Evolutionary conservation across 768 basidiomycete species (phyloP).

Genomic region (Amanita exitialis): DNA sequence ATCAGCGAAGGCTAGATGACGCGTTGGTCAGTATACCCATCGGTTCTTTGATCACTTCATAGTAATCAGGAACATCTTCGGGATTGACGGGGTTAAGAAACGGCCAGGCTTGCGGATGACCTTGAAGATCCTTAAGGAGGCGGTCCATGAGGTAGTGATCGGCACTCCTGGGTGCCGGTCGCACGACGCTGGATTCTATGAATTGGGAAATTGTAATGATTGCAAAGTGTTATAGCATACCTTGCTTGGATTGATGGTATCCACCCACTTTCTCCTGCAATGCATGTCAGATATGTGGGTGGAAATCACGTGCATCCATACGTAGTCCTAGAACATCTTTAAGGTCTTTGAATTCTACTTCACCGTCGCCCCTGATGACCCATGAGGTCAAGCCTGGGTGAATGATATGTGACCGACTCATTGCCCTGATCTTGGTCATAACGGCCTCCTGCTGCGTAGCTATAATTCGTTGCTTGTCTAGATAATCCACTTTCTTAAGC

Average conservation of each 20-base stretch:
- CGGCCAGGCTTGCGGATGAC: slow-evolving; percentile 78
- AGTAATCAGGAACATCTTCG: slow-evolving; percentile 81
- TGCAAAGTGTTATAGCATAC: slow-evolving; percentile 29
- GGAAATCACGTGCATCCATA: slow-evolving; percentile 24
- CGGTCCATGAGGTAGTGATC: slow-evolving; percentile 65
- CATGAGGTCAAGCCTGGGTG: slow-evolving; percentile 56
- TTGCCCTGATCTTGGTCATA: slow-evolving; percentile 76
- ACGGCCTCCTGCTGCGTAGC: slow-evolving; percentile 83
- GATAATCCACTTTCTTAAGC: slow-evolving; percentile 87
- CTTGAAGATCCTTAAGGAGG: slow-evolving; percentile 68
- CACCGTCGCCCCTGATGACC: slow-evolving; percentile 57
- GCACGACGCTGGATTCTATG: slow-evolving; percentile 19
- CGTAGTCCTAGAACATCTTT: slow-evolving; percentile 83
- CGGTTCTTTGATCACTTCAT: slow-evolving; percentile 78
- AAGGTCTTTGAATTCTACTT: slow-evolving; percentile 49
- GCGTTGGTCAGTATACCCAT: slow-evolving; percentile 62
- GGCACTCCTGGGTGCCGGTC: slow-evolving; percentile 32
- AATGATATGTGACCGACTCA: slow-evolving; percentile 79
- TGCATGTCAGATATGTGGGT: slow-evolving; percentile 1
- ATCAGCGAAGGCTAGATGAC: background rate
- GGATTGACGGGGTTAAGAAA: slow-evolving; percentile 74
- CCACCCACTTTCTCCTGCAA: slow-evolving; percentile 85
- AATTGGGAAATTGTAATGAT: background rate
- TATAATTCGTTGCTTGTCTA: slow-evolving; percentile 69
- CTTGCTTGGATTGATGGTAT: slow-evolving; percentile 68